Evolutionary conservation across 805 yeast species (phyloP).

Genomic region (Metschnikowia cerradonensis): DNA sequence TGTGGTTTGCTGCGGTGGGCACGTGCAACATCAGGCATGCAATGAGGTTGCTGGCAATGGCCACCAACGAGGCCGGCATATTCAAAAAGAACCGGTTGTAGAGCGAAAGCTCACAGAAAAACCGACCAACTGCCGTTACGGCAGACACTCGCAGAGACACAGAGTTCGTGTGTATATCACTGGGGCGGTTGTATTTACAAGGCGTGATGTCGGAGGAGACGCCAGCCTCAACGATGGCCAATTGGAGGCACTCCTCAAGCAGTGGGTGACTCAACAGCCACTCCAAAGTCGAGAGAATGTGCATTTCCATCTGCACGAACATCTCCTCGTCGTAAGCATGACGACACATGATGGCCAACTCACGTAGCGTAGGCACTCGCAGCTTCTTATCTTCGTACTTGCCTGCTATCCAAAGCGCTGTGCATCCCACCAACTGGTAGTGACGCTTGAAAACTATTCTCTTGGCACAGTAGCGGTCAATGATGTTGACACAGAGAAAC

Average conservation of each 20-base stretch:
- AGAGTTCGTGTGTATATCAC: conserved; percentile 7
- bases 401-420: conserved; percentile 46
- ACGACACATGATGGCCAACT: conserved; percentile 53
- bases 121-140: conserved; percentile 50
- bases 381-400: conserved; percentile 57
- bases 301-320: conserved; percentile 47
- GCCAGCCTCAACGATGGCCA: conserved; percentile 37
- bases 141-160: conserved; percentile 42
- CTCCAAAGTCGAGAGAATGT: conserved; percentile 38
- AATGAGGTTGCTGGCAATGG: conserved; percentile 47
- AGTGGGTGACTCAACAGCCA: conserved; percentile 46
- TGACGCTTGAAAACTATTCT: conserved; percentile 45
- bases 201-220: conserved; percentile 22
- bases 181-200: conserved; percentile 21
- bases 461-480: conserved; percentile 45
- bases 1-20: conserved; percentile 33
- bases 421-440: conserved; percentile 45
- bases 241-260: conserved; percentile 48
- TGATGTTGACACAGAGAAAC: conserved; percentile 40
- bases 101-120: conserved; percentile 51
- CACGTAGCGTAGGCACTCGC: conserved; percentile 54
- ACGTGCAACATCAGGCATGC: conserved; percentile 53
- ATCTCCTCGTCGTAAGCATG: conserved; percentile 54
- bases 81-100: conserved; percentile 47
- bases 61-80: conserved; percentile 43